phyloP scores from a whole-genome alignment of 352 stramenopile species.

The Phytophthora palmivora region DNA sequence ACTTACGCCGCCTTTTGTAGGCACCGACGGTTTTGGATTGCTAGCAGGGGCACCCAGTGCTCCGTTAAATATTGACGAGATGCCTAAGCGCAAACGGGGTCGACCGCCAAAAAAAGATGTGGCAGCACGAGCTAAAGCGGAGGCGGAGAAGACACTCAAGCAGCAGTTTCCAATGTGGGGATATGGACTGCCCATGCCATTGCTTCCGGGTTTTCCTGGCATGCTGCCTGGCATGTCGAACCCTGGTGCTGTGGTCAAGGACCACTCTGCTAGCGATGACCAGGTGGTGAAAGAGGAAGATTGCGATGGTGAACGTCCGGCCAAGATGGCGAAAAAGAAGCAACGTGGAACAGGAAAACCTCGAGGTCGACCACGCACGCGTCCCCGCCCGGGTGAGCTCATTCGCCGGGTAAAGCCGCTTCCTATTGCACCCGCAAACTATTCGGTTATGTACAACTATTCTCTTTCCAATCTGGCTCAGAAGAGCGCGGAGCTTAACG shows the following conservation, averaged over 20 bases:
- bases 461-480: slow-evolving; percentile 58
- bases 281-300: slow-evolving; percentile 40
- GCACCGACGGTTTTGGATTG: slow-evolving; percentile 41
- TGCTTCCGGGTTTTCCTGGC: slow-evolving; percentile 53
- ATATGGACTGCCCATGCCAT: slow-evolving; percentile 62
- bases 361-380: slow-evolving; percentile 72
- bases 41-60: slow-evolving; percentile 27
- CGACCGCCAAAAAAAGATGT: slow-evolving; percentile 75
- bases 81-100: slow-evolving; percentile 74
- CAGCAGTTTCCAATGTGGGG: slow-evolving; percentile 75
- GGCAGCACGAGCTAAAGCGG: slow-evolving; percentile 49
- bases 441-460: slow-evolving; percentile 84
- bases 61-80: slow-evolving; percentile 50
- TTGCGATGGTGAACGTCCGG: slow-evolving; percentile 25
- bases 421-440: slow-evolving; percentile 77
- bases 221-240: slow-evolving; percentile 43
- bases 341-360: slow-evolving; percentile 73
- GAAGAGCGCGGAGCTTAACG: slow-evolving; percentile 58
- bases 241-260: slow-evolving; percentile 41
- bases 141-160: slow-evolving; percentile 65
- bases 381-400: slow-evolving; percentile 75
- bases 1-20: slow-evolving; percentile 32
- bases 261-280: slow-evolving; percentile 34
- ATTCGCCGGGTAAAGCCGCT: slow-evolving; percentile 76
- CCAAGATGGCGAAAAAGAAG: slow-evolving; percentile 81